Conservation (phyloP, 495 filamentous ascomycete species). For the Hypoxylon cercidicola region DNA sequence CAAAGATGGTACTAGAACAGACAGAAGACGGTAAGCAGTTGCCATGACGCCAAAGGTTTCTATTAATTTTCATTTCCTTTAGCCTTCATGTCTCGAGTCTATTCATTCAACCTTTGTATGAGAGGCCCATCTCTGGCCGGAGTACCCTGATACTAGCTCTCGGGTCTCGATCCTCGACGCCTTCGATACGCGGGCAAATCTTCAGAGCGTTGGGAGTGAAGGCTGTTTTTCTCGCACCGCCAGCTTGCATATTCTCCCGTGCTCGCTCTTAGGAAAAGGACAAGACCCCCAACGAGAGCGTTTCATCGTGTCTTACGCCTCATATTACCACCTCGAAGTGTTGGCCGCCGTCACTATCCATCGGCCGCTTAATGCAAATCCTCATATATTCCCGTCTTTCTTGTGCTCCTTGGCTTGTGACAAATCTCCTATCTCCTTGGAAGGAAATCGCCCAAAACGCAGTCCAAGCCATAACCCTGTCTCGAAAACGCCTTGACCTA, state of each 20-base stretch:
- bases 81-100: conserved; percentile 23
- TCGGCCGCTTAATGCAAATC: conserved; percentile 31
- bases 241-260: conserved; percentile 19
- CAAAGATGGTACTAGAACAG: background rate
- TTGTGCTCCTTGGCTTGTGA: conserved; percentile 30
- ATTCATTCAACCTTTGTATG: conserved; percentile 31
- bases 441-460: conserved; percentile 30
- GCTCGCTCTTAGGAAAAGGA: conserved; percentile 13
- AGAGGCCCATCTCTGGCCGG: conserved; percentile 2
- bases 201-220: conserved; percentile 17
- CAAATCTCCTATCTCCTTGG: conserved; percentile 15
- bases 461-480: conserved; percentile 41
- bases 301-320: conserved; percentile 30
- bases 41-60: conserved; percentile 22
- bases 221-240: conserved; percentile 3
- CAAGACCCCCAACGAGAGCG: conserved; percentile 20
- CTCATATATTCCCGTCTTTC: conserved; percentile 37
- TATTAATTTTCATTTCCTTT: conserved; percentile 27
- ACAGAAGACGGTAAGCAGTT: background rate
- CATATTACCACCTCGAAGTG: conserved; percentile 38
- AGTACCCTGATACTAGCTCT: conserved; percentile 10
- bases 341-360: conserved; percentile 19
- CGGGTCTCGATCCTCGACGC: conserved; percentile 10
- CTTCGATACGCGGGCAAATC: conserved; percentile 10
- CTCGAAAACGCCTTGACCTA: conserved; percentile 47